phyloP scores from a whole-genome alignment of 78 protist species.

The Emiliania huxleyi region DNA sequence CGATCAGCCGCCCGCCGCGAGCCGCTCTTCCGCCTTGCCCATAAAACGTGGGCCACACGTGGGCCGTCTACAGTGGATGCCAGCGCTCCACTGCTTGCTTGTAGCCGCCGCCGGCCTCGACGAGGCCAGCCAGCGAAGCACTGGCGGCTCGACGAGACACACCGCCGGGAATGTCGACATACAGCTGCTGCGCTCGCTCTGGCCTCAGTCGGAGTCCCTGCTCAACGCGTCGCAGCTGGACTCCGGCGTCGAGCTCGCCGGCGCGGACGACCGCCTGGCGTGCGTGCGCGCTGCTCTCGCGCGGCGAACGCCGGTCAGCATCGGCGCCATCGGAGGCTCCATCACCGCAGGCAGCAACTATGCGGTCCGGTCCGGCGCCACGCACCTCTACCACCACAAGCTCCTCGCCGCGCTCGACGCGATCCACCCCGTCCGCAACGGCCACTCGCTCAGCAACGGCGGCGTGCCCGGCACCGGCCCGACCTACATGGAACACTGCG shows the following conservation, averaged over 20 bases:
- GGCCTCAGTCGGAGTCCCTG: not conserved
- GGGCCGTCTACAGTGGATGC: too few species aligned
- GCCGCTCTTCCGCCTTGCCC: too few species aligned
- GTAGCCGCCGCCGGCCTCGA: too few species aligned
- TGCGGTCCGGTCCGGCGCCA: not conserved
- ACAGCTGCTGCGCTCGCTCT: not conserved
- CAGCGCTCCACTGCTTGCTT: too few species aligned
- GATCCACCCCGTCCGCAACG: not conserved
- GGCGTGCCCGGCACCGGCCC: constrained; percentile 25
- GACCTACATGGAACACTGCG: constrained; percentile 16
- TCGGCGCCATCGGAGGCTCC: not conserved
- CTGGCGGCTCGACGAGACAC: too few species aligned
- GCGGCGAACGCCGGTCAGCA: not conserved
- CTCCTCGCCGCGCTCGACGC: not conserved
- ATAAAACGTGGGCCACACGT: too few species aligned
- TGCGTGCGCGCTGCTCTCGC: not conserved
- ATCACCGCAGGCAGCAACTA: not conserved
- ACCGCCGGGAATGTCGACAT: too few species aligned
- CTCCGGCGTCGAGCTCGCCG: not conserved
- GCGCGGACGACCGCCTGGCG: not conserved
- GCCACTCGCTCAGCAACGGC: not conserved
- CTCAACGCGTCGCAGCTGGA: not conserved
- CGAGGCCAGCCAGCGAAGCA: too few species aligned
- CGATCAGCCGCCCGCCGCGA: too few species aligned
- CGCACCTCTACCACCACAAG: not conserved